Base-by-base conservation (phyloP, 2,329 filamentous ascomycete genomes). In the Calycina herbarum region DNA sequence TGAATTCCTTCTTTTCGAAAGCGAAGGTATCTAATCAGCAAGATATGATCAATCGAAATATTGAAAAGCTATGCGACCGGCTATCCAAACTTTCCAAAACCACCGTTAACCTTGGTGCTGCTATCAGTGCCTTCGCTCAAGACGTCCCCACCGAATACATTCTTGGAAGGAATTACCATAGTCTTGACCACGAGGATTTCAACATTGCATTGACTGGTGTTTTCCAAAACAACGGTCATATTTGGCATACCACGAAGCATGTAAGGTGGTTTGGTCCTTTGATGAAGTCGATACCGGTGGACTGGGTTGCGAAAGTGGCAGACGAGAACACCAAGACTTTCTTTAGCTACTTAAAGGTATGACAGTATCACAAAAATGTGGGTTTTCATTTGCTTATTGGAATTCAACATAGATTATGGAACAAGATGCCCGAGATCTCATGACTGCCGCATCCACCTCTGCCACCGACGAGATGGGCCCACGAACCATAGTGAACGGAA, bases 1-100 rank as follows among this genome's bases (percentile, higher is more conserved):
- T 74, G 13, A 72, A 70, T 59, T 69, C 70, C 8, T 71, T 75
- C 20, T 76, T 77, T 63, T 77, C 75, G 7, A 69, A 73, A 33
- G 61, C 66, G 5, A 70, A 70, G 27, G 71, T 75, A 5, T 20
- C 24, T 5, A 24, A 20, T 42, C 63, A 57, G 29, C 6, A 59
- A 40, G 48, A 27, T 10, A 35, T 62, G 33, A 40, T 62, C 4
- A 15, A 31, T 7, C 6, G 24, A 13, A 56, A 57, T 4, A 29
- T 63, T 11, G 17, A 65, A 2, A 68, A 63, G 15, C 45, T 68
- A 20, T 64, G 65, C 15, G 29, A 58, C 29, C 61, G 62, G 3
- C 60, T 68, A 17, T 17, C 17, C 0, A 8, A 56, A 3, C 40
- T 59, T 15, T 45, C 57, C 13, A 13, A 17, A 17, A 15, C 33